Base-by-base conservation (phyloP, 2,329 filamentous ascomycete species). In the Hysterium pulicare region DNA sequence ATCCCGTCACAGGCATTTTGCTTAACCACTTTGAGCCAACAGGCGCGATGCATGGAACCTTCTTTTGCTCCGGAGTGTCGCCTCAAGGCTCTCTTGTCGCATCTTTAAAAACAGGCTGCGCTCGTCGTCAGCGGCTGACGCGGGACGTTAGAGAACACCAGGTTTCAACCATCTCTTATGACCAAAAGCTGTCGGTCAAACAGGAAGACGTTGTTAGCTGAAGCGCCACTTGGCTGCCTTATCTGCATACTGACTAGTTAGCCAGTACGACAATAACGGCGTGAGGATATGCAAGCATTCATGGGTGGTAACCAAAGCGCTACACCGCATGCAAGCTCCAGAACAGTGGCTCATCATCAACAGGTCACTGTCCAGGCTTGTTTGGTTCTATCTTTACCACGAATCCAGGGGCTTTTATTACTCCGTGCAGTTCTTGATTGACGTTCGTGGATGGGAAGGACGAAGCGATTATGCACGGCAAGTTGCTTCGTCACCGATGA, bases 81-180 rank as follows among this genome's bases (percentile, higher is more conserved):
- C 38, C 33, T 45, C 43, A 39, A 33, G 42, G 35, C 36, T 34
- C 32, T 34, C 28, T 35, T 44, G 22, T 45, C 43, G 38, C 38
- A 26, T 38, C 24, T 34, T 41, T 39, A 42, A 8, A 33, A 23
- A 16, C 41, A 23, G 24, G 31, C 35, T 40, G 20, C 34, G 35
- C 39, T 40, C 26, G 42, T 24, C 35, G 41, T 48, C 46, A 45
- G 50, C 40, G 47, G 50, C 46, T 48, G 41, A 45, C 42, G 44
- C 46, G 42, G 48, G 46, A 46, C 35, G 40, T 37, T 46, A 34
- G 44, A 37, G 38, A 35, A 40, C 40, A 17, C 41, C 28, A 33
- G 28, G 39, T 38, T 32, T 11, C 17, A 38, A 11, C 35, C 44
- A 33, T 23, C 36, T 15, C 13, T 34, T 3, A 34, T 9, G n/a